phyloP scores from a whole-genome alignment of 495 filamentous ascomycete species.

The Gamarada debralockiae region DNA sequence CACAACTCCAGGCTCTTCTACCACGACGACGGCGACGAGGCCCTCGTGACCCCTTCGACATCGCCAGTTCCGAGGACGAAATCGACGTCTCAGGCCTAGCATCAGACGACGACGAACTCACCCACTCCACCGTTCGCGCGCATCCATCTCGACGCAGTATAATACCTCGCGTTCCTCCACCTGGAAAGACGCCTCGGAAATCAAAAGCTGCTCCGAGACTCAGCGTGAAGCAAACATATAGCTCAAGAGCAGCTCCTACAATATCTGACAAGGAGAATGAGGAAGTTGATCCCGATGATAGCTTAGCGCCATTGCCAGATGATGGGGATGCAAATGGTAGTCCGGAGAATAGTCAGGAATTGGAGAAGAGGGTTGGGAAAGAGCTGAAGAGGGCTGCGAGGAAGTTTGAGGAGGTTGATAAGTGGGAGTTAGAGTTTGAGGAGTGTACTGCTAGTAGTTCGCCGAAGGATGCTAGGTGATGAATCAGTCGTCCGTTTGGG shows the following conservation, averaged over 20 bases:
- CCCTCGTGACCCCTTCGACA: slow-evolving; percentile 35
- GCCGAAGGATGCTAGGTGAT: slow-evolving; percentile 33
- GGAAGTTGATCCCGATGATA: slow-evolving; percentile 28
- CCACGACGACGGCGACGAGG: slow-evolving; percentile 38
- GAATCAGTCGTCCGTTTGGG: background rate
- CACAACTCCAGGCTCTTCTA: slow-evolving; percentile 41
- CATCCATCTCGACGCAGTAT: slow-evolving; percentile 9
- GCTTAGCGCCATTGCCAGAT: slow-evolving; percentile 25
- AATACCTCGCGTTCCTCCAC: slow-evolving; percentile 28
- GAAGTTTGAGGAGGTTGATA: slow-evolving; percentile 67
- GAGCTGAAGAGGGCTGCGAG: slow-evolving; percentile 38
- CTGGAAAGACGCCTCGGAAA: slow-evolving; percentile 22
- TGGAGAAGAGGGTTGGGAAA: slow-evolving; percentile 25
- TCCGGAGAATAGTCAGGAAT: slow-evolving; percentile 22
- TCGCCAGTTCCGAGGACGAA: slow-evolving; percentile 29
- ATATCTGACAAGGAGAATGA: slow-evolving; percentile 48
- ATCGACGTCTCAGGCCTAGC: slow-evolving; percentile 22
- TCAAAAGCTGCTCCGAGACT: slow-evolving; percentile 12
- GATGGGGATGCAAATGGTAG: slow-evolving; percentile 19
- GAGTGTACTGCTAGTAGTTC: slow-evolving; percentile 41
- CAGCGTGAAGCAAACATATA: slow-evolving; percentile 19
- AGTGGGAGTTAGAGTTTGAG: slow-evolving; percentile 74
- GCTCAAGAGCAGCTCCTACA: slow-evolving; percentile 4
- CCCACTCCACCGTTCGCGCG: slow-evolving; percentile 18
- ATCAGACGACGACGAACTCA: slow-evolving; percentile 33